Evolutionary conservation across 2,329 filamentous ascomycete species (phyloP), one percentile per base, ranked within the genome.

Genomic region (Aspergillus versicolor): DNA sequence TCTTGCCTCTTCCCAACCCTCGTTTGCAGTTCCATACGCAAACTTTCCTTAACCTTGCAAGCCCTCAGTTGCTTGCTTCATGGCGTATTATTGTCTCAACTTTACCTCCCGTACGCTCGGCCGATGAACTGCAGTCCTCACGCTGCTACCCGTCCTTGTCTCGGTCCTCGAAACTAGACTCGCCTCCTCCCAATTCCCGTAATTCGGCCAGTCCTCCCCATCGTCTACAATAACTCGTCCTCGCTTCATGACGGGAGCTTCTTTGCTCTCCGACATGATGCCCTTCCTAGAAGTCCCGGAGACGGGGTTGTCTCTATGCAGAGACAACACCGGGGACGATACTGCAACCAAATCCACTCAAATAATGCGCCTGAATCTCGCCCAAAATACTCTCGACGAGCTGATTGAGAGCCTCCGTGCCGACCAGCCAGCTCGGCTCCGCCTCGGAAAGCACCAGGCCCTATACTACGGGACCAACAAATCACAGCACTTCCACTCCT

Each of bases 401-500:
- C 70, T 81, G 30, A 72, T 81, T 32, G 72, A 76, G 54, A 72
- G 66, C 56, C 69, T 80, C 30, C 71, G 72, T 47, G 70, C 73
- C 41, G 74, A 76, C 51, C 71, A 79, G 58, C 71, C 75, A 53
- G 77, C 75, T 62, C 73, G 73, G 63, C 64, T 81, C 50, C 76
- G 76, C 41, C 73, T 80, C 57, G 79, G 79, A 27, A 81, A 79
- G 67, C 73, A 75, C 60, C 74, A 83, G 72, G 80, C 81, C 69
- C 77, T 88, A 59, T 81, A 82, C 64, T 82, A 82, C 65, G 84
- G 81, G 62, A 80, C 80, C 69, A 83, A 83, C 69, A 83, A 83
- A 67, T 79, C 79, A 32, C 79, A 84, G 60, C 73, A 79, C 32
- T 77, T 87, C 64, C 77, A 81, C 58, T 77, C 82, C 62, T 78